phyloP scores from a whole-genome alignment of 1,284 basidiomycete genomes.

The Ganoderma meredithae region DNA sequence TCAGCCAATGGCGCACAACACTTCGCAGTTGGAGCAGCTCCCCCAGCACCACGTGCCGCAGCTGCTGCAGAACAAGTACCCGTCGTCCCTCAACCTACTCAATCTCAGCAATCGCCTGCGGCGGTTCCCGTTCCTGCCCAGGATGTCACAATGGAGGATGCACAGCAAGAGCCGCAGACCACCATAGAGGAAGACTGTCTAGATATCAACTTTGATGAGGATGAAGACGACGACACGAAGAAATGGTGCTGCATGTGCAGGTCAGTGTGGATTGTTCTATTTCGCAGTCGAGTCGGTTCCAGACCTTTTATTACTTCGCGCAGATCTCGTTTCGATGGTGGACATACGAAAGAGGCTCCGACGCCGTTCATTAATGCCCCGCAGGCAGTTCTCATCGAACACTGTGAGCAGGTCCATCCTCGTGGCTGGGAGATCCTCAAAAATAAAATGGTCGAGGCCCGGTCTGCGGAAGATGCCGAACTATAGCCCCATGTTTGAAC shows the following conservation, averaged over 20 bases:
- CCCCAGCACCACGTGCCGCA: background rate
- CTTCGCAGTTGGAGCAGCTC: background rate
- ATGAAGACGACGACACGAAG: constrained; percentile 47
- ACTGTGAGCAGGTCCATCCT: constrained; percentile 37
- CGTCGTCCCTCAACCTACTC: background rate
- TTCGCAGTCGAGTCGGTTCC: background rate
- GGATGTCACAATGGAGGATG: constrained; percentile 40
- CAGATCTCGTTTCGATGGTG: constrained; percentile 43
- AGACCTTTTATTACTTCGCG: background rate
- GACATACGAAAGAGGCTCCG: constrained; percentile 40
- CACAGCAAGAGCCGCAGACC: constrained; percentile 39
- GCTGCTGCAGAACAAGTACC: background rate
- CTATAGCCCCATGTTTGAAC: background rate
- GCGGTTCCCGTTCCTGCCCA: constrained; percentile 24
- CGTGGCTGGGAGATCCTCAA: constrained; percentile 36
- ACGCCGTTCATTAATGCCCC: constrained; percentile 42
- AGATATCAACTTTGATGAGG: constrained; percentile 34
- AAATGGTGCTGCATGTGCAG: constrained; percentile 55
- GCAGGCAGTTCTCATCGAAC: constrained; percentile 40
- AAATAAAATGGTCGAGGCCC: constrained; percentile 22
- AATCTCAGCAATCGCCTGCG: background rate
- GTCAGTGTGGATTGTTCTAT: constrained; percentile 45
- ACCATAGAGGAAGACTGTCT: constrained; percentile 40
- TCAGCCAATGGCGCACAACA: background rate
- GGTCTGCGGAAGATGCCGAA: constrained; percentile 15